Evolutionary conservation across 2,329 filamentous ascomycete species (phyloP).

Genomic region (Botrytis cinerea): DNA sequence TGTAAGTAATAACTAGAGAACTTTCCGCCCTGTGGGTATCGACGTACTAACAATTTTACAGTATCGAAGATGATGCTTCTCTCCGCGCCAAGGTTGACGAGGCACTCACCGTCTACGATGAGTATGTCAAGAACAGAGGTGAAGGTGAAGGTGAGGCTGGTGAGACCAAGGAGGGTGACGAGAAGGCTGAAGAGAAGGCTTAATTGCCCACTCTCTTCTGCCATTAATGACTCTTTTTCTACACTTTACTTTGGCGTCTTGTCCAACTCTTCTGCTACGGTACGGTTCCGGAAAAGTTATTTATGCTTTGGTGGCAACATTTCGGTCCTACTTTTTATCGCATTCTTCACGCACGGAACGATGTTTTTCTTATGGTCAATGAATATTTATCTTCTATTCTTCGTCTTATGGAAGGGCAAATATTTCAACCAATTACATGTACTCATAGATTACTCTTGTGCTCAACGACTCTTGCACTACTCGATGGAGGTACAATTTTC

Average conservation of each 20-base stretch:
- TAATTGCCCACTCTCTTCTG: constrained; percentile 44
- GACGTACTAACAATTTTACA: constrained; percentile 46
- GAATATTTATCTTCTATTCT: constrained; percentile 32
- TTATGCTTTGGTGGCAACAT: constrained; percentile 34
- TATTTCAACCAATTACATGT: constrained; percentile 33
- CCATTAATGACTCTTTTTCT: constrained; percentile 31
- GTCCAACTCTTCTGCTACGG: constrained; percentile 38
- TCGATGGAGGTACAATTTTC: constrained; percentile 17
- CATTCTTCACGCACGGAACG: constrained; percentile 26
- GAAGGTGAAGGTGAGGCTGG: constrained; percentile 41
- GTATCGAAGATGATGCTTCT: constrained; percentile 84
- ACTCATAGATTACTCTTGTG: constrained; percentile 38
- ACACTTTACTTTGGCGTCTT: constrained; percentile 37
- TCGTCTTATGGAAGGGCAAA: constrained; percentile 27
- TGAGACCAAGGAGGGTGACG: constrained; percentile 50
- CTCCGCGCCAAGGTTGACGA: constrained; percentile 96
- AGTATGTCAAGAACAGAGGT: constrained; percentile 79
- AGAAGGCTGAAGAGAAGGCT: constrained; percentile 55
- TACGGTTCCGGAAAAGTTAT: constrained; percentile 41
- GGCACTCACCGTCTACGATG: constrained; percentile 94
- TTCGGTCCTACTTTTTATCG: constrained; percentile 31
- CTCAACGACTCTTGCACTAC: constrained; percentile 22
- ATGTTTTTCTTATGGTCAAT: constrained; percentile 27
- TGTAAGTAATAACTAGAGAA: constrained; percentile 67
- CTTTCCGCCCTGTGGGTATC: neutral